Evolutionary conservation across 805 yeast species (phyloP).

Genomic region (Cyberlindnera lachancei): DNA sequence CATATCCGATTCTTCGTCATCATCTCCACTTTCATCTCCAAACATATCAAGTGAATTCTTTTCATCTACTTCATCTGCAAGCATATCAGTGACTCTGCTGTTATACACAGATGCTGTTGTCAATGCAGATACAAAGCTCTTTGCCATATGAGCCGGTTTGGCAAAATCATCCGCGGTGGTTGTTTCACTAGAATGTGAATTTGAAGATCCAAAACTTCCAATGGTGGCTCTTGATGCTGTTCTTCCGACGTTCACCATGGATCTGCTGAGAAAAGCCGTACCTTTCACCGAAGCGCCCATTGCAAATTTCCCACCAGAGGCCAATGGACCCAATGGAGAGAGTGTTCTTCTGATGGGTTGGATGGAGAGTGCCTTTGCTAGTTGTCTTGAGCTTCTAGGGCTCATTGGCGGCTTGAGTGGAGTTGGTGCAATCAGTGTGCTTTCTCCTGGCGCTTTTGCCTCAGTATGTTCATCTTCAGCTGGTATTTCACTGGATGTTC

Average conservation of each 20-base stretch:
- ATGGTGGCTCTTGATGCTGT: background rate
- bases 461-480: too few species aligned
- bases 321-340: constrained; percentile 1
- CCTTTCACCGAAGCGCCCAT: constrained; percentile 1
- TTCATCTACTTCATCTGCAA: constrained; percentile 20
- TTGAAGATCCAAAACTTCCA: too few species aligned
- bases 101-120: constrained; percentile 49
- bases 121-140: constrained; percentile 45
- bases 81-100: constrained; percentile 27
- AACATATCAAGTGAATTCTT: too few species aligned
- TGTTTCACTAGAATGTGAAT: too few species aligned
- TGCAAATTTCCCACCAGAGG: background rate
- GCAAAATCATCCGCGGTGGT: constrained; percentile 25
- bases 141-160: constrained; percentile 36
- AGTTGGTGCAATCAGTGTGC: too few species aligned
- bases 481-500: too few species aligned
- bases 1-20: too few species aligned
- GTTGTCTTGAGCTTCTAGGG: background rate
- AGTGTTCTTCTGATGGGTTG: constrained; percentile 1
- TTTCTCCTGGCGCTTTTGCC: too few species aligned
- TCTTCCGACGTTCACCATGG: too few species aligned
- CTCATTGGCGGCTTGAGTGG: too few species aligned
- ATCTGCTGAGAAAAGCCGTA: constrained; percentile 1
- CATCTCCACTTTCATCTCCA: too few species aligned
- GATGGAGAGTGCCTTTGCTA: background rate